phyloP scores from a whole-genome alignment of 2,329 filamentous ascomycete species.

The Westerdykella aurantiaca region DNA sequence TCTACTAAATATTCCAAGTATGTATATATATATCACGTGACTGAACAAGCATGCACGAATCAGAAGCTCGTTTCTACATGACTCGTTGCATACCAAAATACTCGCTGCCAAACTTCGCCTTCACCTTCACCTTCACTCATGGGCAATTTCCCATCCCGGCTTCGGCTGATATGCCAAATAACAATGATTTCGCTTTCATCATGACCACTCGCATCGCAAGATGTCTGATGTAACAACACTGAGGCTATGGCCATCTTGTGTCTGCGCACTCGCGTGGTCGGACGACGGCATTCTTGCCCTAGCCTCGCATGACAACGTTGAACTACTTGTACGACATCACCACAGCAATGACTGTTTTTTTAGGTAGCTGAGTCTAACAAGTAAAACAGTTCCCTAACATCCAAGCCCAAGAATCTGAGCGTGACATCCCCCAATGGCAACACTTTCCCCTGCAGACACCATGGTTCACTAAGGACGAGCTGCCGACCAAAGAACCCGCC shows the following conservation, averaged over 20 bases:
- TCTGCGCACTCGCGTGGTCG: constrained; percentile 54
- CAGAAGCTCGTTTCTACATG: too few species aligned
- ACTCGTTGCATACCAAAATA: too few species aligned
- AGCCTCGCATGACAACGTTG: constrained; percentile 51
- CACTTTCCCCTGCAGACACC: constrained; percentile 44
- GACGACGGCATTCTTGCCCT: constrained; percentile 53
- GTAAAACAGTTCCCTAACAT: constrained; percentile 30
- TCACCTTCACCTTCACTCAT: too few species aligned
- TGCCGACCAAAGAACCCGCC: constrained; percentile 42
- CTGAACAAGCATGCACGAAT: too few species aligned
- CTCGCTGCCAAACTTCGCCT: too few species aligned
- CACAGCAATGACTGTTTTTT: constrained; percentile 4
- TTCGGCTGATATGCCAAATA: too few species aligned
- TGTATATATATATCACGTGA: too few species aligned
- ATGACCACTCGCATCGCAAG: background rate
- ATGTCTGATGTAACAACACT: constrained; percentile 35
- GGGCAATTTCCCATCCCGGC: too few species aligned
- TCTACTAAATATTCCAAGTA: too few species aligned
- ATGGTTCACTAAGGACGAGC: constrained; percentile 48
- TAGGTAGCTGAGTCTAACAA: constrained; percentile 3
- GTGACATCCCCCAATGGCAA: constrained; percentile 31
- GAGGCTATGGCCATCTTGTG: constrained; percentile 46
- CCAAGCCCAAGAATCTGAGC: constrained; percentile 21
- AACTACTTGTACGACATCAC: constrained; percentile 41
- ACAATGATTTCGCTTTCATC: background rate